Percentiles rank a stretch among this genome's conserved stretches.
These are phyloP conservation scores for Ophiostoma triangulosporum DNA, from an alignment of 2,329 filamentous ascomycete genomes.

Conservation along the genomic window DNA sequence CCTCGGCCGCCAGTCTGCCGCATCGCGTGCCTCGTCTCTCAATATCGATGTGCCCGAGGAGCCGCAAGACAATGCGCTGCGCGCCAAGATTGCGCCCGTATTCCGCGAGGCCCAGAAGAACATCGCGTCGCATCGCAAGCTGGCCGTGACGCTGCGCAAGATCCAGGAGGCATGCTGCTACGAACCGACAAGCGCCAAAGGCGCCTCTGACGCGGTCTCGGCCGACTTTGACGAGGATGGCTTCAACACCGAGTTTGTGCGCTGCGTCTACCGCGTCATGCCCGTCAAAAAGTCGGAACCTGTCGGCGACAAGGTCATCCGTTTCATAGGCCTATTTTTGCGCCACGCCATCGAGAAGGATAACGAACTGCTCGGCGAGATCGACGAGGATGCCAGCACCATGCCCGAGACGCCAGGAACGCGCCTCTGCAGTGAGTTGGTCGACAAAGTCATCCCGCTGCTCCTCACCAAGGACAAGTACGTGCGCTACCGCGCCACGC, in stretches of 20 bases:
- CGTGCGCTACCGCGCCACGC: slow-evolving; percentile 77
- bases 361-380: slow-evolving; percentile 50
- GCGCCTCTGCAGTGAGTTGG: slow-evolving; percentile 60
- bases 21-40: slow-evolving; percentile 33
- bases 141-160: slow-evolving; percentile 76
- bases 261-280: slow-evolving; percentile 72
- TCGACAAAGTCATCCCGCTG: slow-evolving; percentile 62
- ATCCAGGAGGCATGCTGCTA: slow-evolving; percentile 76
- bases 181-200: slow-evolving; percentile 35
- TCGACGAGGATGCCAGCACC: slow-evolving; percentile 54
- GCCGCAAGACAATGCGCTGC: slow-evolving; percentile 53
- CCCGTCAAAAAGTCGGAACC: slow-evolving; percentile 83
- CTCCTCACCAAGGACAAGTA: slow-evolving; percentile 82
- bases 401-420: slow-evolving; percentile 75
- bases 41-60: slow-evolving; percentile 52
- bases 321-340: slow-evolving; percentile 80
- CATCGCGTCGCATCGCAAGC: slow-evolving; percentile 78
- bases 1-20: slow-evolving; percentile 29
- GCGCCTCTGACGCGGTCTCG: slow-evolving; percentile 24
- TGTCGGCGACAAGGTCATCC: slow-evolving; percentile 72
- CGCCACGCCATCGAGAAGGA: slow-evolving; percentile 58
- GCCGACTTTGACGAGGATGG: slow-evolving; percentile 70
- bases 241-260: slow-evolving; percentile 74
- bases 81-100: slow-evolving; percentile 57
- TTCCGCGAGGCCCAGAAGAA: slow-evolving; percentile 79